phyloP scores from a whole-genome alignment of 2,329 filamentous ascomycete species.

The Verticillium longisporum region DNA sequence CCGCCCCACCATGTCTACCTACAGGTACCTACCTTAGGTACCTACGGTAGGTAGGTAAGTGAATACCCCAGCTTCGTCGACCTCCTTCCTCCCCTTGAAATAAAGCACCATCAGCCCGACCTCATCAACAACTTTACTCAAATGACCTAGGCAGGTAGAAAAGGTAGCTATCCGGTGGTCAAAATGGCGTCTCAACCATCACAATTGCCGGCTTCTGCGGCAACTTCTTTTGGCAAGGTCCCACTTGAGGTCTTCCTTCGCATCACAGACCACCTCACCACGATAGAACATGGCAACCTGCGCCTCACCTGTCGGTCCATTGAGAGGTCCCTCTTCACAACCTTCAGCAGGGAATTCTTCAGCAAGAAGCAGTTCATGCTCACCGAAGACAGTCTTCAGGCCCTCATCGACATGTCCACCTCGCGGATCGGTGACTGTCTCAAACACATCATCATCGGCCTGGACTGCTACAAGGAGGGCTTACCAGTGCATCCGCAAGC shows the following conservation, averaged over 20 bases:
- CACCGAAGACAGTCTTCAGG: slow-evolving; percentile 46
- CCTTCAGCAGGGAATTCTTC: slow-evolving; percentile 58
- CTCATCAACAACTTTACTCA: too few relatives aligned
- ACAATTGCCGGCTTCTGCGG: background rate
- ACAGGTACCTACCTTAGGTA: too few relatives aligned
- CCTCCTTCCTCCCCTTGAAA: too few relatives aligned
- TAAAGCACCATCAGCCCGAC: too few relatives aligned
- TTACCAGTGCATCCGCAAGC: slow-evolving; percentile 10
- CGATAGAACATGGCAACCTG: slow-evolving; percentile 45
- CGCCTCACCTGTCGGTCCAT: slow-evolving; percentile 50
- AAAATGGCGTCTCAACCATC: background rate
- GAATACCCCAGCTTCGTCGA: too few relatives aligned
- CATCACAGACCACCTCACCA: slow-evolving; percentile 46
- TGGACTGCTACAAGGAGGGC: slow-evolving; percentile 21
- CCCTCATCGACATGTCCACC: slow-evolving; percentile 44
- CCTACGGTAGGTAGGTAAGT: too few relatives aligned
- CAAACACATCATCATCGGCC: slow-evolving; percentile 41
- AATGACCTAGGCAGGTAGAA: too few relatives aligned
- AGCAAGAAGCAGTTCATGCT: slow-evolving; percentile 60
- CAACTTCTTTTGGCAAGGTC: slow-evolving; percentile 23
- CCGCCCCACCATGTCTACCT: too few relatives aligned
- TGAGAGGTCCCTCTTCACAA: slow-evolving; percentile 45
- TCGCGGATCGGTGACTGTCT: slow-evolving; percentile 32
- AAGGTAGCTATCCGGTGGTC: background rate
- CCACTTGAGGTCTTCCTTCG: slow-evolving; percentile 54